phyloP scores from a whole-genome alignment of 2,329 filamentous ascomycete species.

The Aureobasidium sp. region DNA sequence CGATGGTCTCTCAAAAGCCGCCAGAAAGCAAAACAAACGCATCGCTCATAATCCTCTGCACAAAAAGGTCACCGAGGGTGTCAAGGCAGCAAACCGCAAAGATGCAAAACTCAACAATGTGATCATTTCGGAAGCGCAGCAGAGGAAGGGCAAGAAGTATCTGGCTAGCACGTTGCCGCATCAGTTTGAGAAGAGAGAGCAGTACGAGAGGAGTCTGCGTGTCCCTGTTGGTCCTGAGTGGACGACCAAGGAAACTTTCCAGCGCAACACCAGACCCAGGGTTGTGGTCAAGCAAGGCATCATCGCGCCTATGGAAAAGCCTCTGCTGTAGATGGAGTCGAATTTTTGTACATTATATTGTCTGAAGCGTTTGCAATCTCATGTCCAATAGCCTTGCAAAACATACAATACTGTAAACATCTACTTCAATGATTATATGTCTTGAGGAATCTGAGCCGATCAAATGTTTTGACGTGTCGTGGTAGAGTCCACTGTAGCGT shows the following conservation, averaged over 20 bases:
- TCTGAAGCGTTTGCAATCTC: neutral
- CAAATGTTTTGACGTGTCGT: too few species aligned
- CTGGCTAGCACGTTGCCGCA: slow-evolving; percentile 78
- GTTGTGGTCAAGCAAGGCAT: slow-evolving; percentile 86
- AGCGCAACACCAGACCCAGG: slow-evolving; percentile 80
- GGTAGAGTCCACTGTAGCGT: too few species aligned
- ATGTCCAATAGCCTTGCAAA: slow-evolving; percentile 54
- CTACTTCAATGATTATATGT: neutral
- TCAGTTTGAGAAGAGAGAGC: slow-evolving; percentile 76
- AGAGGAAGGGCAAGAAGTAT: slow-evolving; percentile 89
- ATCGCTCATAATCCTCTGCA: slow-evolving; percentile 46
- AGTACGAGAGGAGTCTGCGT: slow-evolving; percentile 84
- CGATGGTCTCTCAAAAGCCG: slow-evolving; percentile 66
- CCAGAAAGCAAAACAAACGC: slow-evolving; percentile 54
- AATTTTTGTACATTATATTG: neutral
- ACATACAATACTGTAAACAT: slow-evolving; percentile 32
- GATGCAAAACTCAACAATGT: slow-evolving; percentile 77
- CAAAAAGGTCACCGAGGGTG: slow-evolving; percentile 58
- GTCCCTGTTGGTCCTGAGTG: slow-evolving; percentile 89
- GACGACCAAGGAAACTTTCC: slow-evolving; percentile 93
- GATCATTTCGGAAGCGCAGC: slow-evolving; percentile 84
- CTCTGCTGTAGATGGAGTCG: slow-evolving; percentile 41
- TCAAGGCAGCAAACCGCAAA: slow-evolving; percentile 69
- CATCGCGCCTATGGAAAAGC: slow-evolving; percentile 80
- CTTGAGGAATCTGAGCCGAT: too few species aligned